Percentiles rank a stretch among this genome's conserved stretches.
Conservation (phyloP, 2,329 filamentous ascomycete species). For the Boeremia exigua region DNA sequence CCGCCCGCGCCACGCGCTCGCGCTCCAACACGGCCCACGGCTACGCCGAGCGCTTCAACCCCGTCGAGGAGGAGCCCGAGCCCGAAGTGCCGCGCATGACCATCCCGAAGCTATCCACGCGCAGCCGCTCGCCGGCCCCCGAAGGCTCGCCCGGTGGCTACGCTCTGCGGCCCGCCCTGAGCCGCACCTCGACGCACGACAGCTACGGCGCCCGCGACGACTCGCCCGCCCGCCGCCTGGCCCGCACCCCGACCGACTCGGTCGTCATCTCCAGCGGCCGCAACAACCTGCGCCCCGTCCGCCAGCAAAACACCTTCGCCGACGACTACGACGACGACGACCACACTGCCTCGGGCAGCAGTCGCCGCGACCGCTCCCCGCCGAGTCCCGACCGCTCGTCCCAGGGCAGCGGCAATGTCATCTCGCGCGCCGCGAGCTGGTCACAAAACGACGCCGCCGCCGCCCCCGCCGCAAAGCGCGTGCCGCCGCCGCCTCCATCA, state of each 20-base stretch:
- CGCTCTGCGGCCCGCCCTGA: constrained; percentile 55
- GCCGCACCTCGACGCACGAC: constrained; percentile 65
- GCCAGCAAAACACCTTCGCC: constrained; percentile 42
- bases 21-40: constrained; percentile 70
- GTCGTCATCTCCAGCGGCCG: constrained; percentile 56
- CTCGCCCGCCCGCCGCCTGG: constrained; percentile 57
- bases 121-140: constrained; percentile 51
- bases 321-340: constrained; percentile 48
- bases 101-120: constrained; percentile 50
- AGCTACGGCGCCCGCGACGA: constrained; percentile 61
- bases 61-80: constrained; percentile 63
- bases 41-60: constrained; percentile 65
- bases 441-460: constrained; percentile 43
- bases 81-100: constrained; percentile 57
- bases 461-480: constrained; percentile 54
- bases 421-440: constrained; percentile 60
- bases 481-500: constrained; percentile 62
- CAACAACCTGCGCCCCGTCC: constrained; percentile 53
- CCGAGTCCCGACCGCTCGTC: constrained; percentile 58
- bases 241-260: constrained; percentile 63
- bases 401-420: constrained; percentile 53
- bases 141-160: constrained; percentile 39
- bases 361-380: constrained; percentile 54
- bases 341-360: constrained; percentile 32
- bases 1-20: constrained; percentile 57